Evolutionary conservation across 2,329 filamentous ascomycete species (phyloP), one percentile per base, ranked within the genome.

Genomic region (Aspergillus sp.): DNA sequence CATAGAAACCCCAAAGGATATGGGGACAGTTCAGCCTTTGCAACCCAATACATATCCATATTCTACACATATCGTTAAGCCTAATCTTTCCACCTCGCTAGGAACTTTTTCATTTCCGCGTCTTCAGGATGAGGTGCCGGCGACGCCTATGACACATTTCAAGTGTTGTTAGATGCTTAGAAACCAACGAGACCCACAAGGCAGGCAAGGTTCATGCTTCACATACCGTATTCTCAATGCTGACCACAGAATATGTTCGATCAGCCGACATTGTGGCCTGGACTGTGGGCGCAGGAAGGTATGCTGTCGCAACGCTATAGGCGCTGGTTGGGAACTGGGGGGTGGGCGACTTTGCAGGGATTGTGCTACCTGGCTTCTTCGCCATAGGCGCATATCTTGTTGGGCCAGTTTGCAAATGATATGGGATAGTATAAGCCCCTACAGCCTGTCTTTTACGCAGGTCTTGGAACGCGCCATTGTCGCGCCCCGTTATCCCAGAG

Each of bases 371-470:
- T 2, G 85, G 85, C n/a, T 81, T 75, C 54, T 80, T 80, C 61
- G 86, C 83, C 82, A 86, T 85, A 1, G 86, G 85, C 12, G 85
- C 86, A 70, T 85, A 88, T 67, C 81, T 82, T 4, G 82, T 87
- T 31, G 77, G 68, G 1, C 85, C 86, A 0, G 66, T 68, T 69
- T 88, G 86, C 65, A 81, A 73, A 3, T 77, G 78, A 65, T 86
- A 88, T 4, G 83, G 80, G 7, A 86, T 72, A 1, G 68, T 76
- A 62, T 73, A 77, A 11, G 61, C 60, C 11, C 63, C 69, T 4
- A 60, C 65, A 50, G 61, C 65, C 62, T 70, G 70, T 64, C 70
- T 68, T 65, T 72, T 78, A 54, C 65, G 67, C 45, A 73, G 49
- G 49, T 71, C 63, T 58, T 66, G 54, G 53, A 59, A 26, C 14